phyloP scores from a whole-genome alignment of 257 asterid genomes.

The Perilla frutescens region DNA sequence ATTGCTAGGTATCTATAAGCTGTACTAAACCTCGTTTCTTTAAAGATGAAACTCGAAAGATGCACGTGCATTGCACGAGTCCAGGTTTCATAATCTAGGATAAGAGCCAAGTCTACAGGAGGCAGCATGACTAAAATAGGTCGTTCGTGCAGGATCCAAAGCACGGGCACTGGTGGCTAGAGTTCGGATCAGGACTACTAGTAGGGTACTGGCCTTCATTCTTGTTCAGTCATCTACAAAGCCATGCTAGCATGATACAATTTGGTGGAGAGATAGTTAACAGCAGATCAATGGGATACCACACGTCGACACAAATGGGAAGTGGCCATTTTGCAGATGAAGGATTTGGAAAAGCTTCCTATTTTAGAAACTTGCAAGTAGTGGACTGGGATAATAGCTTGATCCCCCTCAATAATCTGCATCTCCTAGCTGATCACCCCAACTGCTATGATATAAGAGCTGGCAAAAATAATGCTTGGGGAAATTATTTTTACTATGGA shows the following conservation, averaged over 20 bases:
- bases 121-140: neutral
- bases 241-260: conserved; percentile 89
- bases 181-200: conserved; percentile 78
- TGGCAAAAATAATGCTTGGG: conserved; percentile 88
- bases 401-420: conserved; percentile 72
- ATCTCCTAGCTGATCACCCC: conserved; percentile 90
- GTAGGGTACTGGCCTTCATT: conserved; percentile 91
- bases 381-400: conserved; percentile 94
- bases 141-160: conserved; percentile 70
- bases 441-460: conserved; percentile 79
- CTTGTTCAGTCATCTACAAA: conserved; percentile 70
- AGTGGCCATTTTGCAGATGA: conserved; percentile 91
- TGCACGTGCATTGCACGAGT: neutral
- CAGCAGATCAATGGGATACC: conserved; percentile 67
- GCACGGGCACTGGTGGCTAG: conserved; percentile 99
- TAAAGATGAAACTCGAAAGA: neutral
- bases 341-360: conserved; percentile 86
- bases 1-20: neutral
- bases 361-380: conserved; percentile 81
- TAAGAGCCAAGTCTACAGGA: neutral
- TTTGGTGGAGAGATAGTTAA: conserved; percentile 94
- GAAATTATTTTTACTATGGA: conserved; percentile 88
- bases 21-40: neutral
- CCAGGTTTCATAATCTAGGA: neutral
- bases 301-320: conserved; percentile 93